Evolutionary conservation across 169 alveolate genomes (phyloP), one percentile per base, ranked within the genome.

Genomic region (Plasmodium vinckei): DNA sequence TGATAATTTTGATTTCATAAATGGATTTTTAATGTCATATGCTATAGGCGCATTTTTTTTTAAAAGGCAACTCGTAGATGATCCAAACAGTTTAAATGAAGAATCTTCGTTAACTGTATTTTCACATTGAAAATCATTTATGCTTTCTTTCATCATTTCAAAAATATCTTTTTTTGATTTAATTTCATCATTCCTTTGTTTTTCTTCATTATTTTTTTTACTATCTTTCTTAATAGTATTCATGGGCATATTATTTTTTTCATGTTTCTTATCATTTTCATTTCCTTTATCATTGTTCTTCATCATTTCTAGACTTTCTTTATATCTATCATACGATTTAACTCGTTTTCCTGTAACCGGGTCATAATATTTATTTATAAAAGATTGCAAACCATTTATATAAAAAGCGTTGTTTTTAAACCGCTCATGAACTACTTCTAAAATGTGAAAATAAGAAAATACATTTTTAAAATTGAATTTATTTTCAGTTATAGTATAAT

Each of bases 11-110:
- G 96, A 87, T 33, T 93, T 87, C 64, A 84, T 89, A 75, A 86
- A 93, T 13, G 95, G 96, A 56, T 89, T 73, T 42, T 86, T 92
- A 9, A 93, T 75, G 70, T 93, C 95, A 63, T 93, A 93, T 3
- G 96, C 94, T 19, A 94, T 67, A n/a, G 92, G 77, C 21, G 92
- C 71, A 42, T 92, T 91, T 75, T 88, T 79, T 72, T 93, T 93
- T 56, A 82, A 47, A 82, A 82, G 69, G 33, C 90, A 82, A 65
- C 90, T 82, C 1, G 63, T 65, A 65, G 77, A 27, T 7, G 84
- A 67, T 54, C 90, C 90, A 60, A 82, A 82, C 39, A 82, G 90
- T 25, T 19, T 82, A 82, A 82, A 82, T 59, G 90, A 82, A 25
- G 64, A 53, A 67, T 82, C 90, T 12, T 63, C 77, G 44, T 46